These are phyloP conservation scores for Pseudotsuga menziesii DNA, from an alignment of 75 land plant species.

Conservation along the genomic window DNA sequence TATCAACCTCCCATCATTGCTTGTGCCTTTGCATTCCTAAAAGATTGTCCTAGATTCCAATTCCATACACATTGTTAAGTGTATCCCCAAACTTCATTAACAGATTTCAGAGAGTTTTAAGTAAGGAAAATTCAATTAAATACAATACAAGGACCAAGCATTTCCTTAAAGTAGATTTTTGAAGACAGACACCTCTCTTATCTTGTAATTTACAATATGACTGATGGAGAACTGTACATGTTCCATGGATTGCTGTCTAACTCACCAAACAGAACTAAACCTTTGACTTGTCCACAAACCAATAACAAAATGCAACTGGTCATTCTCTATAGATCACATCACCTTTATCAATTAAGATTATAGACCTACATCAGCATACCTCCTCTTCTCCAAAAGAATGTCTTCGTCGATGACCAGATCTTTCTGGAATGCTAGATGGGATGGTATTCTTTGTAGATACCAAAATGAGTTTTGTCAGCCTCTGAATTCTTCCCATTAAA, in stretches of 20 bases:
- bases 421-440: slow-evolving; percentile 39
- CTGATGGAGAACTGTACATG: background rate
- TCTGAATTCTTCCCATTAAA: slow-evolving; percentile 81
- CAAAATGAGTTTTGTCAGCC: slow-evolving; percentile 76
- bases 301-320: background rate
- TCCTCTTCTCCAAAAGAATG: slow-evolving; percentile 60
- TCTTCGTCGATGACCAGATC: slow-evolving; percentile 32
- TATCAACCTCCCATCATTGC: background rate
- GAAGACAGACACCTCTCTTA: background rate
- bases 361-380: slow-evolving; percentile 19
- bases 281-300: background rate
- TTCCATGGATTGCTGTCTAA: background rate
- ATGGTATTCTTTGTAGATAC: slow-evolving; percentile 74
- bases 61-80: background rate
- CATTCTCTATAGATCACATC: background rate
- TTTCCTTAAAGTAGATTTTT: background rate
- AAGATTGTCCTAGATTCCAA: background rate
- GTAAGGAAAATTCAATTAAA: background rate
- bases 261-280: background rate
- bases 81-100: background rate
- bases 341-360: background rate
- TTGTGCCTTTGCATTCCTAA: background rate
- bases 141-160: background rate
- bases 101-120: background rate
- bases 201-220: background rate